Percentiles rank a stretch among this genome's conserved stretches.
These are phyloP conservation scores for Hawksworthiomyces lignivorus DNA, from an alignment of 2,329 filamentous ascomycete genomes.

Conservation along the genomic window DNA sequence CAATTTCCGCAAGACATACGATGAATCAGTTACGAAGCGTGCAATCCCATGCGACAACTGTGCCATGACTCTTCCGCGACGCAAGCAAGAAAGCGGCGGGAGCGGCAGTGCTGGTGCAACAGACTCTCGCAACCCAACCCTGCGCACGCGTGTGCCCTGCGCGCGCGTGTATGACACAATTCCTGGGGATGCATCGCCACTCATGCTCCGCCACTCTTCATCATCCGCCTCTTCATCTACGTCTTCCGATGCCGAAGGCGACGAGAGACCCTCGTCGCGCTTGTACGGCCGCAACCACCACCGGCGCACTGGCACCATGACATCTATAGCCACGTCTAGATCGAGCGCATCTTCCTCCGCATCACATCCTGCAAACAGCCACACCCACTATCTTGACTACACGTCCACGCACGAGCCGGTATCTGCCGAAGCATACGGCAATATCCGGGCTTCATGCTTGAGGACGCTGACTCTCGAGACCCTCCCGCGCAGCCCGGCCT, in stretches of 20 bases:
- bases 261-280: conserved; percentile 31
- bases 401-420: conserved; percentile 61
- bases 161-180: conserved; percentile 44
- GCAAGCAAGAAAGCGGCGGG: conserved; percentile 23
- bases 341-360: conserved; percentile 45
- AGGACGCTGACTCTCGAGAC: conserved; percentile 61
- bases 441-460: conserved; percentile 58
- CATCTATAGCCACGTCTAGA: conserved; percentile 41
- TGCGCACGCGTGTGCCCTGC: conserved; percentile 53
- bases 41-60: conserved; percentile 62
- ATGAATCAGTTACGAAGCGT: conserved; percentile 56
- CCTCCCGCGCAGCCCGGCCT: conserved; percentile 45
- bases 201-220: conserved; percentile 42
- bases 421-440: conserved; percentile 55
- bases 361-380: conserved; percentile 29
- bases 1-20: conserved; percentile 52
- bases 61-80: conserved; percentile 55
- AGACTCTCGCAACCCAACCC: conserved; percentile 44
- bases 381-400: conserved; percentile 60
- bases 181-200: conserved; percentile 39
- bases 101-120: conserved; percentile 19
- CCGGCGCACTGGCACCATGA: conserved; percentile 32
- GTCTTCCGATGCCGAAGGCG: conserved; percentile 43
- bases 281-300: conserved; percentile 19
- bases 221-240: conserved; percentile 27